These are phyloP conservation scores for Penicillium sp. DNA, from an alignment of 2,329 filamentous ascomycete genomes.

Conservation along the genomic window DNA sequence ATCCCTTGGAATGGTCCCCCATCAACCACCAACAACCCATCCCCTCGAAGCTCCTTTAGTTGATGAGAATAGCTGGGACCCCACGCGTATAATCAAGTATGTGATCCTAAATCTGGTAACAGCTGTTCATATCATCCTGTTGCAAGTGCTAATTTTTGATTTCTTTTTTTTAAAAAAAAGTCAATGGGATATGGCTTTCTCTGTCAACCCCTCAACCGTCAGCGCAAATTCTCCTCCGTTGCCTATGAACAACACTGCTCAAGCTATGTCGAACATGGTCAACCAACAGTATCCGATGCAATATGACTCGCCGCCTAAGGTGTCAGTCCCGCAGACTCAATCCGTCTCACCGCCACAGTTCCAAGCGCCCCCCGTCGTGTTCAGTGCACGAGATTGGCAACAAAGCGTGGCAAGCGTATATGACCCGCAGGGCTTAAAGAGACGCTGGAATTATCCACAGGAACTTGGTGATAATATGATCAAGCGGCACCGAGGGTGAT, in stretches of 20 bases:
- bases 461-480: slow-evolving; percentile 36
- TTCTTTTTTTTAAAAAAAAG: slow-evolving; percentile 49
- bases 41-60: slow-evolving; percentile 61
- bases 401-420: slow-evolving; percentile 54
- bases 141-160: slow-evolving; percentile 30
- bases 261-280: slow-evolving; percentile 33
- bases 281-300: slow-evolving; percentile 41
- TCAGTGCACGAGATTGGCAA: slow-evolving; percentile 53
- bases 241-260: slow-evolving; percentile 36
- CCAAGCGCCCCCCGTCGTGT: slow-evolving; percentile 41
- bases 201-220: slow-evolving; percentile 61
- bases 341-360: slow-evolving; percentile 40
- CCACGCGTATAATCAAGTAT: slow-evolving; percentile 86
- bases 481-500: slow-evolving; percentile 40
- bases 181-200: slow-evolving; percentile 95
- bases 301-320: slow-evolving; percentile 37
- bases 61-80: slow-evolving; percentile 78
- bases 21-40: slow-evolving; percentile 43
- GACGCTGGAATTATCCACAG: slow-evolving; percentile 48
- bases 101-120: slow-evolving; percentile 41
- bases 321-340: slow-evolving; percentile 37
- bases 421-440: slow-evolving; percentile 51
- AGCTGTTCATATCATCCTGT: neutral
- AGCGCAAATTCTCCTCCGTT: slow-evolving; percentile 50
- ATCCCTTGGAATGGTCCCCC: slow-evolving; percentile 54